These are phyloP conservation scores for Didymella segeticola DNA, from an alignment of 2,329 filamentous ascomycete genomes.

Conservation along the genomic window DNA sequence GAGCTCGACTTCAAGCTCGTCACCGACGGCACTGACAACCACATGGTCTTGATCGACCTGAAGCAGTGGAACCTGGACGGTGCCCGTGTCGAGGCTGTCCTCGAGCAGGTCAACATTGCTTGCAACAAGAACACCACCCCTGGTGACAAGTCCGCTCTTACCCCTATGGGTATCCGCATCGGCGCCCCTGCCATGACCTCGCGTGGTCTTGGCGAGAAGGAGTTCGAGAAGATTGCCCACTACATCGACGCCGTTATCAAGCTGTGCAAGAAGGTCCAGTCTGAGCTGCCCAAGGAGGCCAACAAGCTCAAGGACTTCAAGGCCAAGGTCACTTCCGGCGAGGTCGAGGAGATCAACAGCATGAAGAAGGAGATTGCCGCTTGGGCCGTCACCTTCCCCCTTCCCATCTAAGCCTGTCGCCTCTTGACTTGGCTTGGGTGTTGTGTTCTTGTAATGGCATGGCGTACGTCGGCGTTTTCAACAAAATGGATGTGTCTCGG, in stretches of 20 bases:
- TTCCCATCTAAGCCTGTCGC: conserved; percentile 68
- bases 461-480: conserved; percentile 35
- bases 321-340: conserved; percentile 81
- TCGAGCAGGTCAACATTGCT: conserved; percentile 94
- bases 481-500: conserved; percentile 30
- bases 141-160: conserved; percentile 90
- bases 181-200: conserved; percentile 98
- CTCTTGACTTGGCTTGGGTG: neutral
- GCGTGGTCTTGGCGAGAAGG: conserved; percentile 85
- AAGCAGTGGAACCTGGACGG: conserved; percentile 89
- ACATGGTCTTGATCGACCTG: conserved; percentile 90
- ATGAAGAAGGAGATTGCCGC: conserved; percentile 87
- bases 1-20: conserved; percentile 84
- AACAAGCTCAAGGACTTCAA: conserved; percentile 99
- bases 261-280: conserved; percentile 88
- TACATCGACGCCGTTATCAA: conserved; percentile 92
- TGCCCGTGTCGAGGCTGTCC: conserved; percentile 84
- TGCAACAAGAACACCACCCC: conserved; percentile 99
- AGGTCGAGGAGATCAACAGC: conserved; percentile 80
- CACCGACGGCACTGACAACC: conserved; percentile 94
- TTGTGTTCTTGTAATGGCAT: conserved; percentile 12
- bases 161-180: conserved; percentile 91
- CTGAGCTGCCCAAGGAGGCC: conserved; percentile 85
- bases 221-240: conserved; percentile 79
- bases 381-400: conserved; percentile 90